Evolutionary conservation across 805 yeast genomes (phyloP).

Genomic region (Candida morakotiae): DNA sequence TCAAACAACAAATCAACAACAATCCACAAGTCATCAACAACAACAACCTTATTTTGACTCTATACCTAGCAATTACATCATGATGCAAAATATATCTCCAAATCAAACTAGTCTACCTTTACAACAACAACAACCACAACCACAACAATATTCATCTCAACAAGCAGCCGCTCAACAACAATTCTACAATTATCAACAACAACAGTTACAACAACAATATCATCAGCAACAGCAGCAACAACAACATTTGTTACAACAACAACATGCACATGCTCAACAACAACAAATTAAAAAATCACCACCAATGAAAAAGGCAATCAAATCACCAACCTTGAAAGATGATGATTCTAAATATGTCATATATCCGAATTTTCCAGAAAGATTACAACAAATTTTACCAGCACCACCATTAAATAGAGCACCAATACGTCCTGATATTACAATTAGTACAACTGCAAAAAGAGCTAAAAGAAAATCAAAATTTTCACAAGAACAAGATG

Average conservation of each 20-base stretch:
- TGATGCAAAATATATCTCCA: slow-evolving; percentile 16
- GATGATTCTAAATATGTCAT: slow-evolving; percentile 11
- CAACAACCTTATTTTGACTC: slow-evolving; percentile 2
- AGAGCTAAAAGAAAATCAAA: slow-evolving; percentile 63
- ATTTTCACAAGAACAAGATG: slow-evolving; percentile 66
- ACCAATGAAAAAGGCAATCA: neutral
- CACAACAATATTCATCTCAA: slow-evolving; percentile 7
- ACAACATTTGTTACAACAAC: slow-evolving; percentile 4
- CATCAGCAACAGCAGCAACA: slow-evolving; percentile 3
- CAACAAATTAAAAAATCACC: neutral
- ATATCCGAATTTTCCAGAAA: slow-evolving; percentile 19
- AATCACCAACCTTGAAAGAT: slow-evolving; percentile 3
- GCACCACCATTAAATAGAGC: slow-evolving; percentile 46
- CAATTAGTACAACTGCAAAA: slow-evolving; percentile 40
- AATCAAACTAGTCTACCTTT: slow-evolving; percentile 9
- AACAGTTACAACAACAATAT: slow-evolving; percentile 2
- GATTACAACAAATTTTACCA: slow-evolving; percentile 34
- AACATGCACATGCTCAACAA: neutral
- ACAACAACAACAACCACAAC: slow-evolving; percentile 7
- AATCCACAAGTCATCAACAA: slow-evolving; percentile 1
- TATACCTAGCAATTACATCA: slow-evolving; percentile 19
- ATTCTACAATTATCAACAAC: slow-evolving; percentile 4
- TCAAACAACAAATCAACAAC: slow-evolving; percentile 1
- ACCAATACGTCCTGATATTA: slow-evolving; percentile 40
- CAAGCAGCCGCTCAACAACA: slow-evolving; percentile 6